These are phyloP conservation scores for Cladosporium sp. DNA, from an alignment of 2,329 filamentous ascomycete species.

Conservation along the genomic window DNA sequence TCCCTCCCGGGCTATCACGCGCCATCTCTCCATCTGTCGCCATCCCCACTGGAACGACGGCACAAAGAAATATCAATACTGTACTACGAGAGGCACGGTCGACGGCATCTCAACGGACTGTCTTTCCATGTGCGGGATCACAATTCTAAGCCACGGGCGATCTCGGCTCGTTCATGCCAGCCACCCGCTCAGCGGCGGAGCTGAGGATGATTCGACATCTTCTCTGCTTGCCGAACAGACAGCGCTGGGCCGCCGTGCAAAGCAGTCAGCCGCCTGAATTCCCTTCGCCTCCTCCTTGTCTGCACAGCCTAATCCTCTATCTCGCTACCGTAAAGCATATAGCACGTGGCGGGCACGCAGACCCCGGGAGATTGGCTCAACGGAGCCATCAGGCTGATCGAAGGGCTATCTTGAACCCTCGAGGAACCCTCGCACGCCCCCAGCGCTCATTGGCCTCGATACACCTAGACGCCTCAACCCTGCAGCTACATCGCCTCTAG, in stretches of 20 bases:
- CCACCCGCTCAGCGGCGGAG: background rate
- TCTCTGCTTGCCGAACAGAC: background rate
- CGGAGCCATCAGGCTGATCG: background rate
- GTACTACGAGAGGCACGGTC: background rate
- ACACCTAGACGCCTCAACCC: background rate
- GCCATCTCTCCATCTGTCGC: background rate
- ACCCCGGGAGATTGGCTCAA: slow-evolving; percentile 6
- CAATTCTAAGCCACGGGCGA: background rate
- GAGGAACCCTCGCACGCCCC: background rate
- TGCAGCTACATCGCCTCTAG: slow-evolving; percentile 15
- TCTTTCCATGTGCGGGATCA: background rate
- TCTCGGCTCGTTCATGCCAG: background rate
- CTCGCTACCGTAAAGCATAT: background rate
- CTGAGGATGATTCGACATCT: background rate
- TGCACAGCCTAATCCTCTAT: background rate
- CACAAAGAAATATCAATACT: background rate
- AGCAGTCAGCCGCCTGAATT: background rate
- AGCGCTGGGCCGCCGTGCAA: background rate
- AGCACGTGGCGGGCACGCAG: slow-evolving; percentile 14
- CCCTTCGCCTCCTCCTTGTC: background rate
- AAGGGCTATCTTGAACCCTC: background rate
- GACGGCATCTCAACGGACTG: background rate
- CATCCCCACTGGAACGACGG: background rate
- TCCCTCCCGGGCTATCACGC: background rate
- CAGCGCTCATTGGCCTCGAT: slow-evolving; percentile 3